Base-by-base conservation (phyloP, 2,329 filamentous ascomycete species). In the Cladosporium cucumerinum region DNA sequence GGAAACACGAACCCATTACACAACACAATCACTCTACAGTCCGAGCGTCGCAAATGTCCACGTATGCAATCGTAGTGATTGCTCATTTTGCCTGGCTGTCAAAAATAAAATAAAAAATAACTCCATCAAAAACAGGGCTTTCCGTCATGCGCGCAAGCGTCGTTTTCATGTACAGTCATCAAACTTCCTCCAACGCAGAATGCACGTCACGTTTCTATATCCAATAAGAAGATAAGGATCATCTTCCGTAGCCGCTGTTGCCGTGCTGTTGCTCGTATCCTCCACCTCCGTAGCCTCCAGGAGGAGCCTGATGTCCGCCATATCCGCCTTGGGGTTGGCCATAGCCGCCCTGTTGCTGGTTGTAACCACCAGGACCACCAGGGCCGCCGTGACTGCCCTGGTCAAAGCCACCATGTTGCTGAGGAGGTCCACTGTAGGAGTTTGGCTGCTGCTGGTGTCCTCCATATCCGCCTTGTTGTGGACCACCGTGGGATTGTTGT, bases 151-250 rank as follows among this genome's bases (percentile, higher is more conserved):
- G 48, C 63, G 46, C 51, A 57, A 57, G 26, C 61, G n/a, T 14
- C 12, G 36, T 32, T 46, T 30, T 54, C 63, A 63, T 55, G n/a
- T 58, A 58, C 57, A 54, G 51, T 62, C 59, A 30, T 61, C 57
- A 58, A 18, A 23, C 49, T 18, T 21, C 43, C 21, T 32, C 28
- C 34, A 18, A n/a, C 51, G n/a, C 32, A 25, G 51, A 23, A 28
- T 28, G 28, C 58, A 18, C 10, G n/a, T 46, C 55, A 46, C 16
- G 43, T 64, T 30, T 46, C 55, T 63, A 73, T 69, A 69, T 69
- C 72, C 73, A 75, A 23, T 69, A 74, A 23, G 72, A 69, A 11
- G 69, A 70, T 12, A 63, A n/a, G n/a, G n/a, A 32, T 67, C 52
- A 34, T 25, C 63, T 65, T 46, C 66, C 66, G 49, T 65, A 67